Conservation (phyloP, 345 rosid genomes). For the Anacardium occidentale region DNA sequence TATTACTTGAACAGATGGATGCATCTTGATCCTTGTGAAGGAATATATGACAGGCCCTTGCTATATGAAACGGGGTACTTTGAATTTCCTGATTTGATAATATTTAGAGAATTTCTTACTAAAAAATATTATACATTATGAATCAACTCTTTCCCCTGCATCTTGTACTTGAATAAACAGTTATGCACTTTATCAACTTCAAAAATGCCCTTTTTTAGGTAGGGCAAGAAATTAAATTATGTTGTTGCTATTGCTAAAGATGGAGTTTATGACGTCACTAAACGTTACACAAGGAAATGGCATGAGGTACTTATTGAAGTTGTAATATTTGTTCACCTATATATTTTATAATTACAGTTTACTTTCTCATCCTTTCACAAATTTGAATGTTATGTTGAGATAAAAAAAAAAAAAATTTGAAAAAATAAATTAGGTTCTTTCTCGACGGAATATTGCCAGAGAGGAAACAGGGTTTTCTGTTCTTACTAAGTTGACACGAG, state of each 20-base stretch:
- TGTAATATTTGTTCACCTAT: background rate
- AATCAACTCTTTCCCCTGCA: constrained; percentile 12
- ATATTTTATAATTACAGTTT: background rate
- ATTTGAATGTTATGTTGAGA: background rate
- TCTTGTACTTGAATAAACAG: too few relatives aligned
- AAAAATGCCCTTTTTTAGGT: constrained; percentile 44
- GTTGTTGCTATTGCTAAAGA: constrained; percentile 77
- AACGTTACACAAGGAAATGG: constrained; percentile 96
- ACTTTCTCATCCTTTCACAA: background rate
- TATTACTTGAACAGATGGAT: constrained; percentile 65
- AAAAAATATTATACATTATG: background rate
- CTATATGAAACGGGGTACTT: constrained; percentile 86
- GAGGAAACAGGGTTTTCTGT: constrained; percentile 50
- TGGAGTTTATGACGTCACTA: constrained; percentile 89
- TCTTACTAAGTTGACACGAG: constrained; percentile 52
- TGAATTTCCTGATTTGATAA: background rate
- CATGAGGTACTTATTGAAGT: constrained; percentile 54
- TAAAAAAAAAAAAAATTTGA: background rate
- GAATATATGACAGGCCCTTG: constrained; percentile 70
- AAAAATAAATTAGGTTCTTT: constrained; percentile 47
- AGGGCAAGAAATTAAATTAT: constrained; percentile 72
- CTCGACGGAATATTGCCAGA: constrained; percentile 56
- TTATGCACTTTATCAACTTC: background rate
- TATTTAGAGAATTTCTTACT: background rate
- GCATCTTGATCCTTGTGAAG: constrained; percentile 97